Evolutionary conservation across 225 moss, liverwort and hornwort species (phyloP), one percentile per base, ranked within the genome.

Genomic region (Sphagnum contortum): DNA sequence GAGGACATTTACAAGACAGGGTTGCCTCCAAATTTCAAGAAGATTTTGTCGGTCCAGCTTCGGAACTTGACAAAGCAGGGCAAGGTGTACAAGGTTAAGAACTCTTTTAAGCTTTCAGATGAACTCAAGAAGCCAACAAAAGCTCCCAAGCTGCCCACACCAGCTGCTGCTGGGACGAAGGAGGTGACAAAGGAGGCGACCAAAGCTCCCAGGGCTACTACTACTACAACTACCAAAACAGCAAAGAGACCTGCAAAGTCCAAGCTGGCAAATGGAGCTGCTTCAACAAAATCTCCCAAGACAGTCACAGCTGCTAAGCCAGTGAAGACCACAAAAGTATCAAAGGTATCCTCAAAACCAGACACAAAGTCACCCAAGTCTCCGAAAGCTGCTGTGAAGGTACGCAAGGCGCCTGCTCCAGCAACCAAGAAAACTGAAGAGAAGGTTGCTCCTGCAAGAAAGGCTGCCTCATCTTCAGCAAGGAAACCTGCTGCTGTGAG

Each of bases 51-150:
- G 0, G 4, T 85, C 3, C 94, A 94, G 72, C 70, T 94, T 64
- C 81, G 89, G 2, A 94, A 91, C 64, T 57, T 94, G 77, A 83
- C 94, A 8, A 90, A 90, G 76, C 72, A 67, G 0, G 94, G 79
- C 3, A 94, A 94, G 80, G 66, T 94, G 8, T 86, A 83, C 45
- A 94, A 94, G 72, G 84, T 94, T 71, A 94, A 94, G 69, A 94
- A 94, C 68, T 94, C 94, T 0, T 94, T 74, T 67, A 94, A 94
- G 72, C 72, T 94, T 3, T 94, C 94, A 0, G 91, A 94, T 8
- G 94, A 94, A 71, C 67, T 94, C 83, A 94, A 94, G 85, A 94
- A 94, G 66, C 72, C 67, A 2, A 75, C 74, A 0, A 92, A 89
- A 71, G 70, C 50, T 7, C 63, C 75, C 0, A 88, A 85, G 68